Base-by-base conservation (phyloP, 2,329 filamentous ascomycete species). In the Ilyonectria sp. region DNA sequence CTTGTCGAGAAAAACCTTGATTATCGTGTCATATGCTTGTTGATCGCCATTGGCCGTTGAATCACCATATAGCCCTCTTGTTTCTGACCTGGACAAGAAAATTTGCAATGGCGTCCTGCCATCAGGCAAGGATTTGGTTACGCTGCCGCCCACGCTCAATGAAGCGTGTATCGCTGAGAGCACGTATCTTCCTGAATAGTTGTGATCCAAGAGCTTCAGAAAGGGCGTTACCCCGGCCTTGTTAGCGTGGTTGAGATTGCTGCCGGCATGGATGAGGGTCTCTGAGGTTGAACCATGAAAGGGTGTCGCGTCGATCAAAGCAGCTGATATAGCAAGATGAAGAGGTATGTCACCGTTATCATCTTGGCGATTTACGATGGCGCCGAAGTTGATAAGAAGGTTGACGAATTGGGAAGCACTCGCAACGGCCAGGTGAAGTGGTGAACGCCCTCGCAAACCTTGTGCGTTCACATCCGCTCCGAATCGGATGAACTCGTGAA, bases 281-380 rank as follows among this genome's bases (percentile, higher is more conserved):
- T 40, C 29, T 10, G 37, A 3, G 11, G 8, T 17, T 6, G n/a
- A n/a, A 43, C 7, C 17, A 8, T 4, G 17, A n/a, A n/a, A 8
- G 40, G n/a, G 15, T n/a, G 15, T 8, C 4, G 6, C 40, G n/a
- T 3, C 13, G 6, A 13, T 15, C 2, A 35, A n/a, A 13, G 13
- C 9, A 23, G 23, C 4, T 11, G 35, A 23, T n/a, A 62, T 7
- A 4, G 21, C 43, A 11, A 56, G 17, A 40, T 62, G 60, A 31
- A 62, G 60, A 1, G 60, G 52, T 1, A 43, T 63, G 8, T 63
- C 44, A 2, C 60, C 60, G 15, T 49, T 52, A 13, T 44, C 33
- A 21, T 63, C 60, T 40, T 57, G 52, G 2, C 37, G 8, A 1
- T 43, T 56, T 4, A 33, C 4, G 9, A 43, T 33, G 7, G 57